Percentiles rank a stretch among this genome's conserved stretches.
Conservation (phyloP, 192 early-diverging fungal genomes). For the Haplosporangium gracile region DNA sequence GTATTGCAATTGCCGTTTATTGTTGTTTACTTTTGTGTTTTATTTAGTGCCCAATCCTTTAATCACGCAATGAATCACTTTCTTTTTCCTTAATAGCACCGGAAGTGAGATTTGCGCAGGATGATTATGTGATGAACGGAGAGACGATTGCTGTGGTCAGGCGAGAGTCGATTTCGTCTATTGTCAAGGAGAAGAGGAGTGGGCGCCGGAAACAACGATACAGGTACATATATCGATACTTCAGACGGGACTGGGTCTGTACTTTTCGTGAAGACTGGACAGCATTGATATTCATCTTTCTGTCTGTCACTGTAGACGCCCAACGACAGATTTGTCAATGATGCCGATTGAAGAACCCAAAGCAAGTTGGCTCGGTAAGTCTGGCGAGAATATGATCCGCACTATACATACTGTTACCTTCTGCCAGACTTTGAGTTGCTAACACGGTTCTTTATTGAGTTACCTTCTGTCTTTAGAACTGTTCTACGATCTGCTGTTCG, state of each 20-base stretch:
- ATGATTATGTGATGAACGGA: conserved; percentile 32
- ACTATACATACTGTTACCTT: too few relatives aligned
- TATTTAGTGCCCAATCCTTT: background rate
- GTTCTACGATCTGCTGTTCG: conserved; percentile 66
- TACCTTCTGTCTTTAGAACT: conserved; percentile 47
- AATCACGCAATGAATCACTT: background rate
- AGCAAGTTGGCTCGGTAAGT: conserved; percentile 45
- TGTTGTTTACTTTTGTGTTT: too few relatives aligned
- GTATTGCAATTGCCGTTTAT: background rate
- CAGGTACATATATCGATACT: conserved; percentile 16
- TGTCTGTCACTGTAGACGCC: conserved; percentile 13
- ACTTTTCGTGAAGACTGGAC: background rate
- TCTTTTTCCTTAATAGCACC: conserved; percentile 16
- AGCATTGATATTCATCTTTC: background rate
- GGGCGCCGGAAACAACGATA: conserved; percentile 34
- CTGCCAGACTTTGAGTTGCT: background rate
- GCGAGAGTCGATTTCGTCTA: conserved; percentile 36
- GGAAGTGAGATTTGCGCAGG: conserved; percentile 36
- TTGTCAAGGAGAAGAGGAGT: conserved; percentile 27
- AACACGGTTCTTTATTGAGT: background rate
- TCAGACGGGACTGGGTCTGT: background rate
- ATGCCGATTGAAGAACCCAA: conserved; percentile 41
- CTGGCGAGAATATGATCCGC: background rate
- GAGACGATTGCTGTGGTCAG: conserved; percentile 33
- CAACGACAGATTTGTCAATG: conserved; percentile 38